A percentile compares a stretch with the other conserved stretches of the same genome.
Conservation (phyloP, 2,329 filamentous ascomycete species). For the Epichloe sylvatica region DNA sequence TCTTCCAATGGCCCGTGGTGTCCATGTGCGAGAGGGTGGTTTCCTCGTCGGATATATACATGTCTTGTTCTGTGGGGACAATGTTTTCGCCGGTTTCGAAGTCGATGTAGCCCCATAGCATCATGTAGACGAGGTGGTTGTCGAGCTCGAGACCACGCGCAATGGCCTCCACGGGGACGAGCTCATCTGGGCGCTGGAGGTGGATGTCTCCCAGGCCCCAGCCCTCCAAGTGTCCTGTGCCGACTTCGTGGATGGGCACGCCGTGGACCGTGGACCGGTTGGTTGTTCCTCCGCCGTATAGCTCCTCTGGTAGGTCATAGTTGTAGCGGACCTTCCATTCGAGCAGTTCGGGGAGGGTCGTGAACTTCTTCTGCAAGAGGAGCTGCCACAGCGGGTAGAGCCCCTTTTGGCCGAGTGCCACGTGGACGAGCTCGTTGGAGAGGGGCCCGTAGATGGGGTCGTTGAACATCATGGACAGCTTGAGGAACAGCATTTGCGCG, state of each 20-base stretch:
- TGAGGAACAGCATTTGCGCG: constrained; percentile 52
- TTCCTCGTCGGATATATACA: constrained; percentile 37
- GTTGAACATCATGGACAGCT: constrained; percentile 56
- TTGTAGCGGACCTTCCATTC: constrained; percentile 45
- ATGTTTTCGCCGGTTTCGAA: constrained; percentile 35
- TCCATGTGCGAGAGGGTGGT: constrained; percentile 18
- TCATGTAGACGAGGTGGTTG: constrained; percentile 39
- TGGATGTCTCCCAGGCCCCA: constrained; percentile 35
- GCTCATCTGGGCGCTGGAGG: constrained; percentile 42
- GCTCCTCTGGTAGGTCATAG: constrained; percentile 26
- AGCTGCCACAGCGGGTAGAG: constrained; percentile 45
- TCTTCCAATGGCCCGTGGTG: constrained; percentile 27
- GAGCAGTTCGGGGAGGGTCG: constrained; percentile 36
- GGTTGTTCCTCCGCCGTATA: constrained; percentile 10
- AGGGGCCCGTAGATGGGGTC: constrained; percentile 45
- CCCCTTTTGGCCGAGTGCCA: constrained; percentile 45
- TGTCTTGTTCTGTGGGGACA: constrained; percentile 34
- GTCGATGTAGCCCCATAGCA: constrained; percentile 49
- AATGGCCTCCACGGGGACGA: constrained; percentile 42
- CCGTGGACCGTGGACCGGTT: constrained; percentile 28
- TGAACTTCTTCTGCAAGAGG: constrained; percentile 42
- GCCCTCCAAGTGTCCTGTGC: constrained; percentile 38
- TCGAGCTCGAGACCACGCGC: constrained; percentile 40
- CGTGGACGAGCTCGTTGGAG: constrained; percentile 34
- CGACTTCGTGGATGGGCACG: constrained; percentile 38